Conservation (phyloP, 2,329 filamentous ascomycete genomes). For the Fusarium metavorans region DNA sequence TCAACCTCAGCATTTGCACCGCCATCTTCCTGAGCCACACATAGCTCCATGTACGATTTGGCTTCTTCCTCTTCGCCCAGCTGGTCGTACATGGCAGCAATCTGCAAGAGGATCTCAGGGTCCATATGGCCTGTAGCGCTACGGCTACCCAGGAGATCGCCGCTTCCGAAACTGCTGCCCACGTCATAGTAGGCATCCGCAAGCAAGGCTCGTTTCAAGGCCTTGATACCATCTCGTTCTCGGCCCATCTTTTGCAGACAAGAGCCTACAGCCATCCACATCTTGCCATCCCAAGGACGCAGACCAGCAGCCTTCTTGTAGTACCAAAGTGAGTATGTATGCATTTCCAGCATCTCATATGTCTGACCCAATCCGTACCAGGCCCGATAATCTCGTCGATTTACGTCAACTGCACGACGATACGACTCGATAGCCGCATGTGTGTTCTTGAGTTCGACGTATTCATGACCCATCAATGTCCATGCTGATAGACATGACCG, state of each 20-base stretch:
- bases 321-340: conserved; percentile 96
- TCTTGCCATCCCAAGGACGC: conserved; percentile 96
- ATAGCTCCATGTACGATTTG: conserved; percentile 95
- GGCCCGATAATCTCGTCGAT: conserved; percentile 94
- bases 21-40: conserved; percentile 91
- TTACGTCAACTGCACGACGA: conserved; percentile 92
- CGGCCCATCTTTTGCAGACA: conserved; percentile 92
- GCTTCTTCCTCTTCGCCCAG: conserved; percentile 83
- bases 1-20: conserved; percentile 57
- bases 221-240: conserved; percentile 91
- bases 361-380: conserved; percentile 98
- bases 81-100: conserved; percentile 88
- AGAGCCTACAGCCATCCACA: conserved; percentile 97
- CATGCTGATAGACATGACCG: conserved; percentile 92
- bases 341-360: conserved; percentile 98
- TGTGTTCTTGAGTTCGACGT: conserved; percentile 98
- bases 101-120: conserved; percentile 89
- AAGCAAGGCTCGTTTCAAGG: conserved; percentile 90
- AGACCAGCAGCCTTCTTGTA: conserved; percentile 95
- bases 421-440: conserved; percentile 98
- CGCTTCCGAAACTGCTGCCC: conserved; percentile 66
- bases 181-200: conserved; percentile 88
- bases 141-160: conserved; percentile 60
- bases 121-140: conserved; percentile 76
- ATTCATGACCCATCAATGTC: conserved; percentile 99